These are phyloP conservation scores for Cubamyces sp. DNA, from an alignment of 768 basidiomycete species.

Conservation along the genomic window DNA sequence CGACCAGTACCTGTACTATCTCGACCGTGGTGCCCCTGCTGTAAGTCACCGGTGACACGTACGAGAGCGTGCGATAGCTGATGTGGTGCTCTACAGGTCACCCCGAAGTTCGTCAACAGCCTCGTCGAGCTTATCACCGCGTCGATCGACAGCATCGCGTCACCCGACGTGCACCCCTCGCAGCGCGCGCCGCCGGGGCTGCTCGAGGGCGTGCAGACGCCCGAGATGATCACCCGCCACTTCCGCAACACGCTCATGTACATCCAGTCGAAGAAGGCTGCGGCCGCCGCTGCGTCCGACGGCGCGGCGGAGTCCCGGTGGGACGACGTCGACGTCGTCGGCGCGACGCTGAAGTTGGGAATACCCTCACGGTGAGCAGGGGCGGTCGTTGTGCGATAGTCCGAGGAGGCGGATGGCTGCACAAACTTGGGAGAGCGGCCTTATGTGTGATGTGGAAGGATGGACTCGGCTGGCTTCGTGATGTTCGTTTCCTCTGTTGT, in stretches of 20 bases:
- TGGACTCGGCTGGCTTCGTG: conserved; percentile 8
- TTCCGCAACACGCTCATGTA: conserved; percentile 89
- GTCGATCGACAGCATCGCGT: conserved; percentile 89
- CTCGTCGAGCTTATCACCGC: conserved; percentile 95
- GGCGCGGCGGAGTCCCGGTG: conserved; percentile 55
- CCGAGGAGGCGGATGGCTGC: background rate
- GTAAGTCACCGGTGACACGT: conserved; percentile 51
- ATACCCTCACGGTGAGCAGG: conserved; percentile 38
- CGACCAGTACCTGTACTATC: conserved; percentile 95
- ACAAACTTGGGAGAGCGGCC: background rate
- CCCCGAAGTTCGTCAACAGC: conserved; percentile 95
- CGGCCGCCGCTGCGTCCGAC: conserved; percentile 46
- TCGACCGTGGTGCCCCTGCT: conserved; percentile 90
- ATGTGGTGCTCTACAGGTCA: conserved; percentile 56
- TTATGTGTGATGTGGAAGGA: background rate
- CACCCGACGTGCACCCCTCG: conserved; percentile 86
- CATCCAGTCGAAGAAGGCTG: conserved; percentile 78
- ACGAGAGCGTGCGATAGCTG: background rate
- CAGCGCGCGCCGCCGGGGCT: conserved; percentile 87
- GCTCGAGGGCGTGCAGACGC: conserved; percentile 89
- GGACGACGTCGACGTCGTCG: conserved; percentile 88
- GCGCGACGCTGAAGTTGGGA: conserved; percentile 90
- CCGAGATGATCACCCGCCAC: conserved; percentile 92
- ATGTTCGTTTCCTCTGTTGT: conserved; percentile 20
- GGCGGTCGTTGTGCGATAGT: background rate